phyloP scores from a whole-genome alignment of 306 rosid genomes.

The Phaseolus lunatus region DNA sequence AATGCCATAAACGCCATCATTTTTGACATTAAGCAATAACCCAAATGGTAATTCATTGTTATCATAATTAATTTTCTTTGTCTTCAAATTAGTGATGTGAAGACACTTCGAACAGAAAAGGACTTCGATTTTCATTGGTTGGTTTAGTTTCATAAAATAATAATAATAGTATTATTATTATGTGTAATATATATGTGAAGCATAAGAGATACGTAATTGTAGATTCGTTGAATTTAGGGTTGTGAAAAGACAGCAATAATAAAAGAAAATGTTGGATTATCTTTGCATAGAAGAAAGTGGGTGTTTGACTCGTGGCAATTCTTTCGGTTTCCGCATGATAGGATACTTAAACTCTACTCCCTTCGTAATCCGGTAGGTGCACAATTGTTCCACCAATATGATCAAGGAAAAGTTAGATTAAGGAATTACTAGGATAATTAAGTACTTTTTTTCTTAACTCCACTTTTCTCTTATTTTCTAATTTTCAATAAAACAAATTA shows the following conservation, averaged over 20 bases:
- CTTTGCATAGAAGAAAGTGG: background rate
- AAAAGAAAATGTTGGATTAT: background rate
- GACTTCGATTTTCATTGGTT: background rate
- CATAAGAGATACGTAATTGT: background rate
- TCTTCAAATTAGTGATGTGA: background rate
- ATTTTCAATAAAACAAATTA: no score
- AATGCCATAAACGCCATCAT: slow-evolving; percentile 40
- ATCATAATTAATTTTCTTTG: background rate
- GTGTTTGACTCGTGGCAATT: slow-evolving; percentile 36
- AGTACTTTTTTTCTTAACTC: no score
- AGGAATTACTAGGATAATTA: background rate
- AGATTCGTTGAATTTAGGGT: slow-evolving; percentile 24
- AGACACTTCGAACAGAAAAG: background rate
- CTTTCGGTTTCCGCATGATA: slow-evolving; percentile 10
- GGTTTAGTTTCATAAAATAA: background rate
- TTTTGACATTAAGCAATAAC: slow-evolving; percentile 25
- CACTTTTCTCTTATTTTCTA: no score
- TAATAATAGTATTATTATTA: background rate
- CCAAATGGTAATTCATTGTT: slow-evolving; percentile 1
- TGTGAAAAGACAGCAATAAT: background rate
- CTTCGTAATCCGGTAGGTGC: slow-evolving; percentile 11
- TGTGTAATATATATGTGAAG: no score
- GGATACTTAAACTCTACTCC: background rate
- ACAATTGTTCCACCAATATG: slow-evolving; percentile 16
- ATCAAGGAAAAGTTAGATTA: background rate